Conservation (phyloP, 192 early-diverging fungal species). For the Backusella liffmaniae region DNA sequence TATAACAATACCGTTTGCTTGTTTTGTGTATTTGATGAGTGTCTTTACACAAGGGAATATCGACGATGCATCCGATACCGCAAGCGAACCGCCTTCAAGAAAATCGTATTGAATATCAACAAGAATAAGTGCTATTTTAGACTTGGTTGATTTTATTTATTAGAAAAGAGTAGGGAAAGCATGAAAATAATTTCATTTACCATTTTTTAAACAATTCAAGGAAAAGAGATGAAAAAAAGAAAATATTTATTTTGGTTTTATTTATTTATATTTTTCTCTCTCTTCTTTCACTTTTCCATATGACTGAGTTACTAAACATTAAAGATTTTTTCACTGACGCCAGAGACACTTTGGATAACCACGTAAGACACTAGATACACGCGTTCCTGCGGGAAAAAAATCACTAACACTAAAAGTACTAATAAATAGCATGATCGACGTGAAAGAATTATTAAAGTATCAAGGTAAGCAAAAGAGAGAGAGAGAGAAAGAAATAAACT, state of each 20-base stretch:
- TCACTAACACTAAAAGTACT: neutral
- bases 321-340: neutral
- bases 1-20: conserved; percentile 12
- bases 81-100: conserved; percentile 26
- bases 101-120: conserved; percentile 38
- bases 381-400: neutral
- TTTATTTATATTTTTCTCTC: neutral
- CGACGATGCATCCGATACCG: conserved; percentile 14
- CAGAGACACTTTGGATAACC: neutral
- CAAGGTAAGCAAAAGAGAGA: conserved; percentile 1
- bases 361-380: neutral
- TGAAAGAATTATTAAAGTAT: conserved; percentile 14
- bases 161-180: neutral
- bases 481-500: neutral
- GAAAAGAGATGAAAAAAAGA: neutral
- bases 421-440: conserved; percentile 7
- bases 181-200: neutral
- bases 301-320: neutral
- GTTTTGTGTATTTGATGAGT: conserved; percentile 13
- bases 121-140: conserved; percentile 26
- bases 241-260: neutral
- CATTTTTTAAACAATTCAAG: neutral
- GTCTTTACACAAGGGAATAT: conserved; percentile 18
- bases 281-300: neutral
- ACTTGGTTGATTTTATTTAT: neutral